These are phyloP conservation scores for Gymnopus androsaceus DNA, from an alignment of 1,284 basidiomycete species.

Conservation along the genomic window DNA sequence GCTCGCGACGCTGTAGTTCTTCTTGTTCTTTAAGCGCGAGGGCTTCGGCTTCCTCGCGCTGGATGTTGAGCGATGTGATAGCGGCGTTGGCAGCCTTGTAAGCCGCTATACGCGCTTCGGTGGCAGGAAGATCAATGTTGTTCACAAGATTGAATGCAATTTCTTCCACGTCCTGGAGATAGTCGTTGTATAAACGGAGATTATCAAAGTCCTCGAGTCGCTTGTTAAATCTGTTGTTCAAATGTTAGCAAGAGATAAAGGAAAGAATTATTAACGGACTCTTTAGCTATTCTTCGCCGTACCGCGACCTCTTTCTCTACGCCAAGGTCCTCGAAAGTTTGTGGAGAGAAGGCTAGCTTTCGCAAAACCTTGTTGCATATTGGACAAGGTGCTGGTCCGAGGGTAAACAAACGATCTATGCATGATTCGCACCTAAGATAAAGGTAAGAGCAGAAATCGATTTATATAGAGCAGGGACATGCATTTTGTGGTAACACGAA, in stretches of 20 bases:
- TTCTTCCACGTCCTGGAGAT: slow-evolving; percentile 95
- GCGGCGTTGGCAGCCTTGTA: slow-evolving; percentile 83
- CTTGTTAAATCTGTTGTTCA: slow-evolving; percentile 81
- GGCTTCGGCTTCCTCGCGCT: slow-evolving; percentile 74
- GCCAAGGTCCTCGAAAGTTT: slow-evolving; percentile 95
- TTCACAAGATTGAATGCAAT: slow-evolving; percentile 97
- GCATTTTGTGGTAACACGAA: slow-evolving; percentile 99
- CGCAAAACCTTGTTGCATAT: slow-evolving; percentile 88
- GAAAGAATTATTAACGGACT: slow-evolving; percentile 41
- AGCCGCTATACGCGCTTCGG: slow-evolving; percentile 80
- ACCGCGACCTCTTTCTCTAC: slow-evolving; percentile 98
- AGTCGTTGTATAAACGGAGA: slow-evolving; percentile 89
- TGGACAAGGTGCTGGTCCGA: slow-evolving; percentile 96
- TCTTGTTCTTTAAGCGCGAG: slow-evolving; percentile 74
- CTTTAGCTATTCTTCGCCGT: slow-evolving; percentile 83
- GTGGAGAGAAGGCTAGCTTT: slow-evolving; percentile 92
- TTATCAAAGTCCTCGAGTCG: slow-evolving; percentile 86
- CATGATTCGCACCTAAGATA: slow-evolving; percentile 91
- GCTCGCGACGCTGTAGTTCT: slow-evolving; percentile 69
- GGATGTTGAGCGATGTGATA: slow-evolving; percentile 77
- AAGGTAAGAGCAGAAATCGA: slow-evolving; percentile 17
- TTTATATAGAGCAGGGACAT: slow-evolving; percentile 24
- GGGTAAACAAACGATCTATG: slow-evolving; percentile 94
- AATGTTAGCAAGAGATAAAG: slow-evolving; percentile 8
- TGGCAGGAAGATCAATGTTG: slow-evolving; percentile 82